Evolutionary conservation across 306 rosid genomes (phyloP).

Genomic region (Pterocarpus macrocarpus): DNA sequence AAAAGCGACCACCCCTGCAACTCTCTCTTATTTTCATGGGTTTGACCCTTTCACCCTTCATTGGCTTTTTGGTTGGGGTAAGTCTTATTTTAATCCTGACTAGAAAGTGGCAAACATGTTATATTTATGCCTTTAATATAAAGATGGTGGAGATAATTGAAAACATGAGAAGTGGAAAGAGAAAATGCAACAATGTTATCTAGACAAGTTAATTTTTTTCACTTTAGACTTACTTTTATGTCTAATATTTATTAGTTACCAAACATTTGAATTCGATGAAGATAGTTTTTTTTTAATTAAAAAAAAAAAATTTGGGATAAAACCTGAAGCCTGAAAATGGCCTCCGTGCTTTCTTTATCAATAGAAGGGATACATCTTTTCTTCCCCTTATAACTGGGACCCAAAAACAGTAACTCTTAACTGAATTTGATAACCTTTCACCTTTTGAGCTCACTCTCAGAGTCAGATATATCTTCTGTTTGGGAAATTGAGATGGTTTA

Average conservation of each 20-base stretch:
- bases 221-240: constrained; percentile 3
- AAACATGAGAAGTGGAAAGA: constrained; percentile 15
- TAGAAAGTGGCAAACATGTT: constrained; percentile 12
- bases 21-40: constrained; percentile 90
- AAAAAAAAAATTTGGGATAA: no score
- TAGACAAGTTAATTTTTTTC: constrained; percentile 1
- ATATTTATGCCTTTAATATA: constrained; percentile 9
- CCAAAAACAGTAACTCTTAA: background rate
- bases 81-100: constrained; percentile 49
- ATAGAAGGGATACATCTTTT: background rate
- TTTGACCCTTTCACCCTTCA: constrained; percentile 73
- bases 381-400: background rate
- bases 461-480: background rate
- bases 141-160: background rate
- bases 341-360: background rate
- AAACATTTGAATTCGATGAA: background rate
- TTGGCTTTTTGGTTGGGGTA: constrained; percentile 94
- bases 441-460: background rate
- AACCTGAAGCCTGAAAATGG: background rate
- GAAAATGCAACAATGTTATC: constrained; percentile 1
- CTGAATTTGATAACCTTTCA: background rate
- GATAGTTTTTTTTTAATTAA: no score
- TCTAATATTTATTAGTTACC: background rate
- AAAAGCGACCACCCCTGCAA: constrained; percentile 83
- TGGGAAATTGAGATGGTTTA: background rate